Base-by-base conservation (phyloP, 257 asterid species). In the Lavandula angustifolia region DNA sequence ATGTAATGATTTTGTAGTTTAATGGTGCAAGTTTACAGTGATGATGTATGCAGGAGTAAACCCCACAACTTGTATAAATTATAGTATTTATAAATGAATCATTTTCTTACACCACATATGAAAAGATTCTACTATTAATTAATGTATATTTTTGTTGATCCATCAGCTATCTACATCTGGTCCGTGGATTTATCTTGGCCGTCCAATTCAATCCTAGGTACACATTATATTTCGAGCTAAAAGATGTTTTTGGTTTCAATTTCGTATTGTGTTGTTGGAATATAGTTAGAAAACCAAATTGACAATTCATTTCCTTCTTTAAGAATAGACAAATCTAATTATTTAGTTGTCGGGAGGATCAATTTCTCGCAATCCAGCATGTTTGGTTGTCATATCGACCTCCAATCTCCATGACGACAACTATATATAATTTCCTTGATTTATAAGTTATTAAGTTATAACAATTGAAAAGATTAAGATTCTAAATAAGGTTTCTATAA, bases 101-200 rank as follows among this genome's bases (percentile, higher is more conserved):
- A 59, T 60, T 56, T 31, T 44, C 57, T 55, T 17, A 17, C 54
- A 59, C 66, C 58, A 69, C 60, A 68, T 27, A 68, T 59, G 46
- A 27, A 68, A 65, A 68, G 73, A 68, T 58, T 68, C 73, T 58
- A 59, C 60, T 32, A 2, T 13, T 14, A 9, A 9, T 9, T 51
- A 18, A 0, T 9, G 13, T 6, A 35, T 5, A 2, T 47, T 48
- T 58, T 48, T 60, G 42, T 58, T 67, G n/a, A 67, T 67, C 51
- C 48, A 64, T 51, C n/a, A 14, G 4, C 34, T 27, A 31, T 54
- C n/a, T 14, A 18, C 52, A 68, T 47, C 22, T 49, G 67, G 38
- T 62, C 73, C 67, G 12, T 9, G 7, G 3, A 17, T 35, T 38
- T 14, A 34, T 55, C 42, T 50, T 47, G 73, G 5, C 49, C 60